phyloP scores from a whole-genome alignment of 331 rosid genomes.

The Cydonia oblonga region DNA sequence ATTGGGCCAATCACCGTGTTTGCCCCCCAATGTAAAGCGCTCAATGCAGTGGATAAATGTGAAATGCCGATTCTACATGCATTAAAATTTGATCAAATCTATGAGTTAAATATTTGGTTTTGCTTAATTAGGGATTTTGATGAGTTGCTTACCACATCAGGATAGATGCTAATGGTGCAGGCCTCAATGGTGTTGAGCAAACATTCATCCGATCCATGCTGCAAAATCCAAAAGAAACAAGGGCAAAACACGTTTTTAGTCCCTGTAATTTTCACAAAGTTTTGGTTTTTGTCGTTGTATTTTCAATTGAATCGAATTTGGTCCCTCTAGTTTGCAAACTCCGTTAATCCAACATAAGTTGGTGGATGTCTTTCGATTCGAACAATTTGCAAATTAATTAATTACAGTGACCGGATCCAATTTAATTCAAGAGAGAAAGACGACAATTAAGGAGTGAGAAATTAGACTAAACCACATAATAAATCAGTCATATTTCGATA shows the following conservation, averaged over 20 bases:
- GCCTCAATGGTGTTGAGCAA: slow-evolving; percentile 71
- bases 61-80: slow-evolving; percentile 55
- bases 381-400: too few relatives aligned
- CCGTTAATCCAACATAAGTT: too few relatives aligned
- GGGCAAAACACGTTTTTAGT: not conserved
- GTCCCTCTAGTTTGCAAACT: too few relatives aligned
- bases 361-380: too few relatives aligned
- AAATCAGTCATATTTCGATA: too few relatives aligned
- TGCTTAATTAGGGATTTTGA: not conserved
- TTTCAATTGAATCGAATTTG: too few relatives aligned
- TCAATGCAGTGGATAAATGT: slow-evolving; percentile 62
- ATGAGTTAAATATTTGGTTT: not conserved
- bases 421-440: too few relatives aligned
- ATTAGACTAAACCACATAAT: too few relatives aligned
- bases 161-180: slow-evolving; percentile 61
- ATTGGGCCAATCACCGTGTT: slow-evolving; percentile 38
- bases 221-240: slow-evolving; percentile 5
- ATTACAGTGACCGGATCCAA: too few relatives aligned
- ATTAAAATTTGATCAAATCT: not conserved
- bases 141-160: slow-evolving; percentile 44
- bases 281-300: too few relatives aligned
- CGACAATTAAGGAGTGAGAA: too few relatives aligned
- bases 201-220: slow-evolving; percentile 95
- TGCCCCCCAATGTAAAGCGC: slow-evolving; percentile 27
- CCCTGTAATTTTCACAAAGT: too few relatives aligned